Base-by-base conservation (phyloP, 2,329 filamentous ascomycete genomes). In the Bipolaris bicolor region DNA sequence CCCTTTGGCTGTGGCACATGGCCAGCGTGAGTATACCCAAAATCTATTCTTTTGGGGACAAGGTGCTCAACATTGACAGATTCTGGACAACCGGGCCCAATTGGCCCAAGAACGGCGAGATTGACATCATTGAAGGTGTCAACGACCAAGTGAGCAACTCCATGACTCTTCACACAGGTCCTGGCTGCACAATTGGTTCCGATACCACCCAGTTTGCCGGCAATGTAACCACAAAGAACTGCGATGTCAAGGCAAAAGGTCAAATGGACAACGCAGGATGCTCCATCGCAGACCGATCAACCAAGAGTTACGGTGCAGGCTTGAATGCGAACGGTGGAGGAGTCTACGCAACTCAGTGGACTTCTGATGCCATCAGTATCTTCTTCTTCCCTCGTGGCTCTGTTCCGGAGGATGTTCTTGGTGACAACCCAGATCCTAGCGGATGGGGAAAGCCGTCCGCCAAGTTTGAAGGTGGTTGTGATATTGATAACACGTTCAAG, bases 331-430 rank as follows among this genome's bases (percentile, higher is more conserved):
- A 74, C 52, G 67, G 68, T 24, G 81, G 81, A 49, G 79, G 76
- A 47, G 77, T 82, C 44, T 83, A 78, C 62, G 81, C 79, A 18
- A 80, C 77, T 13, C 69, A 78, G 58, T 96, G 92, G 90, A 91
- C 89, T 1, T 82, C 83, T 29, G 73, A 83, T 0, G 82, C 82
- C 61, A 95, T 98, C 75, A 83, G 83, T 39, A 82, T 96, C 63
- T 97, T 88, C 86, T 94, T 91, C 83, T 97, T 96, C 78, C 82
- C 88, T 0, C 88, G 90, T n/a, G 76, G 75, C 61, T 73, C 74
- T 13, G 85, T 93, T 57, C 91, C 90, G 1, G 67, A 75, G 3
- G 88, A 93, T 73, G 86, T 91, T 58, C 70, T 77, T 2, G 74
- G 80, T 16, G 84, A 82, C 20, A 79, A 67, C 5, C 91, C 92